These are phyloP conservation scores for Calonectria montana DNA, from an alignment of 2,329 filamentous ascomycete genomes.

Conservation along the genomic window DNA sequence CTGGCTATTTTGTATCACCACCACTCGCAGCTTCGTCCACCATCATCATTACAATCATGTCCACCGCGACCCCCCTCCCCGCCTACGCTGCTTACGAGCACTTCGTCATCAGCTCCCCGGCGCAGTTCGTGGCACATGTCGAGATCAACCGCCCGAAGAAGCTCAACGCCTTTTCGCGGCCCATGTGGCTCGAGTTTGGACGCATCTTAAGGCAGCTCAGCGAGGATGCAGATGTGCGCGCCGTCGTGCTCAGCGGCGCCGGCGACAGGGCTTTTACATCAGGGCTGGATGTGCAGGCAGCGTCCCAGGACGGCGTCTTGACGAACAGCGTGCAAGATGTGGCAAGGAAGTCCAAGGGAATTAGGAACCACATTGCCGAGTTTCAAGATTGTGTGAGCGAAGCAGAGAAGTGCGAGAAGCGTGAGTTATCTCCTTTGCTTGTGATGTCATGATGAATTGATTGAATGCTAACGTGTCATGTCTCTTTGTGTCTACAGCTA, in stretches of 20 bases:
- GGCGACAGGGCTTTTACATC: conserved; percentile 88
- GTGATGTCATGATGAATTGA: neutral
- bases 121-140: conserved; percentile 84
- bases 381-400: conserved; percentile 84
- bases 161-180: conserved; percentile 86
- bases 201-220: conserved; percentile 79
- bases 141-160: conserved; percentile 90
- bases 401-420: conserved; percentile 90
- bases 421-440: conserved; percentile 54
- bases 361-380: conserved; percentile 77
- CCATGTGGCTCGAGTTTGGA: conserved; percentile 88
- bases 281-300: conserved; percentile 84
- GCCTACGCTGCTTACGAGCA: conserved; percentile 67
- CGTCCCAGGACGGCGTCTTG: conserved; percentile 64
- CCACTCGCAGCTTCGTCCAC: neutral
- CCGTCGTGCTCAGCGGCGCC: conserved; percentile 82
- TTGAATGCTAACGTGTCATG: conserved; percentile 27
- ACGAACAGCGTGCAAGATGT: conserved; percentile 59
- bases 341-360: conserved; percentile 70
- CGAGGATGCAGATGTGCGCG: conserved; percentile 76
- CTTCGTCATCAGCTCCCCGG: conserved; percentile 80
- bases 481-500: conserved; percentile 62
- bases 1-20: neutral
- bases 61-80: conserved; percentile 41
- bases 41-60: conserved; percentile 23